These are phyloP conservation scores for Monilinia fructicola DNA, from an alignment of 2,329 filamentous ascomycete genomes.

Conservation along the genomic window DNA sequence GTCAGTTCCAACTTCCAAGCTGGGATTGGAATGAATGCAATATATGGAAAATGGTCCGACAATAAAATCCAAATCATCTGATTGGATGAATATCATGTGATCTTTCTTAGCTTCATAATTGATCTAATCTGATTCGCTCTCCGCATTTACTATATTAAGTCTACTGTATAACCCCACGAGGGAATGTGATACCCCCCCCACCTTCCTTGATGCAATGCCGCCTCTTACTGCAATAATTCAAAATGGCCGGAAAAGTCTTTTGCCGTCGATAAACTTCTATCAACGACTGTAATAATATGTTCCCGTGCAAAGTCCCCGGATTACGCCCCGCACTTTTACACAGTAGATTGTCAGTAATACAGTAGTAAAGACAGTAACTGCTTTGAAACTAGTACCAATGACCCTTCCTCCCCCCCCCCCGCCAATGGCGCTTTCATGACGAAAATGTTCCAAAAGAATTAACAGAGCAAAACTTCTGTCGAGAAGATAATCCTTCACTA, in stretches of 20 bases:
- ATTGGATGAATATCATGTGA: neutral
- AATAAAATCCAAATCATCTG: neutral
- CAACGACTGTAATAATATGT: too few relatives aligned
- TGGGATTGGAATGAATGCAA: too few relatives aligned
- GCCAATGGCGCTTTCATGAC: neutral
- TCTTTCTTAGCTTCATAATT: conserved; percentile 12
- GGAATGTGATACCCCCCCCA: neutral
- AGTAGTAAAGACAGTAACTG: too few relatives aligned
- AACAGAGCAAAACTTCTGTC: neutral
- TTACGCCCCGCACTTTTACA: conserved; percentile 16
- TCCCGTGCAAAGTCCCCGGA: conserved; percentile 17
- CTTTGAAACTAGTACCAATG: neutral
- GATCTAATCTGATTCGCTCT: conserved; percentile 3
- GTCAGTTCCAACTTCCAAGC: too few relatives aligned
- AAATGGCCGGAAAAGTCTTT: conserved; percentile 21
- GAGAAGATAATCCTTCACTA: neutral
- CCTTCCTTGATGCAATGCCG: too few relatives aligned
- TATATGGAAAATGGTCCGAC: neutral
- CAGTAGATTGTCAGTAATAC: too few relatives aligned
- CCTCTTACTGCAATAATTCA: too few relatives aligned
- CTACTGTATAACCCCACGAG: too few relatives aligned
- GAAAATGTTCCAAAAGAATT: neutral
- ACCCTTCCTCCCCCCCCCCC: too few relatives aligned
- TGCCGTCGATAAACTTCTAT: neutral
- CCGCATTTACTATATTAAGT: neutral